Evolutionary conservation across 2,329 filamentous ascomycete genomes (phyloP), one percentile per base, ranked within the genome.

Genomic region (Aspergillus sp.): DNA sequence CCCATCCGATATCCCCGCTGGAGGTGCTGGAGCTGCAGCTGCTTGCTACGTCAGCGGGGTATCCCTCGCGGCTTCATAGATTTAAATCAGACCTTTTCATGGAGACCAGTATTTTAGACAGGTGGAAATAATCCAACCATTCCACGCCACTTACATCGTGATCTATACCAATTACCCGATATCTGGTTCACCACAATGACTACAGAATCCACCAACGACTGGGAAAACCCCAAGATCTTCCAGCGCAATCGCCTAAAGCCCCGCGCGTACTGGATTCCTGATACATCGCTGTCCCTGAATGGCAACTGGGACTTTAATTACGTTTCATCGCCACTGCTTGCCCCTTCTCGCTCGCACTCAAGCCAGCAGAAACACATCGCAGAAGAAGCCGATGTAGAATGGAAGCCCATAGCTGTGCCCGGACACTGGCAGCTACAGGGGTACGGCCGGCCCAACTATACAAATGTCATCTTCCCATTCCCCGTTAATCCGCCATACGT

Each of bases 341-440:
- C 53, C 4, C 54, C 57, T 14, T 44, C 53, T 1, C 33, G 45
- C 7, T 79, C 82, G 55, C 75, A 79, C 12, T 8, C 12, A 6
- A 19, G 62, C 72, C 4, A 79, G 74, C 7, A 80, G 81, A 1
- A 64, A 76, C 7, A 76, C 80, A 53, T 79, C 81, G 84, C 45
- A 9, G 39, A 17, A 6, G 39, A 27, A 4, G 25, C 14, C 31
- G 19, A n/a, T 8, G 8, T 21, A 15, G 21, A 43, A 21, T 57
- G 56, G 56, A 57, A 50, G 27, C 37, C 56, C 44, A 84, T 88
- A 41, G 66, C 80, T 11, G 87, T 90, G 0, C 88, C 88, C 0
- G 85, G 85, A 4, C 85, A 87, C 67, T 90, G 88, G 88, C 87
- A 90, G 71, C 75, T 89, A 3, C 85, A 90, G 70, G 87, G 87